These are phyloP conservation scores for Sabuloglossum arenarium DNA, from an alignment of 495 filamentous ascomycete species.

Conservation along the genomic window DNA sequence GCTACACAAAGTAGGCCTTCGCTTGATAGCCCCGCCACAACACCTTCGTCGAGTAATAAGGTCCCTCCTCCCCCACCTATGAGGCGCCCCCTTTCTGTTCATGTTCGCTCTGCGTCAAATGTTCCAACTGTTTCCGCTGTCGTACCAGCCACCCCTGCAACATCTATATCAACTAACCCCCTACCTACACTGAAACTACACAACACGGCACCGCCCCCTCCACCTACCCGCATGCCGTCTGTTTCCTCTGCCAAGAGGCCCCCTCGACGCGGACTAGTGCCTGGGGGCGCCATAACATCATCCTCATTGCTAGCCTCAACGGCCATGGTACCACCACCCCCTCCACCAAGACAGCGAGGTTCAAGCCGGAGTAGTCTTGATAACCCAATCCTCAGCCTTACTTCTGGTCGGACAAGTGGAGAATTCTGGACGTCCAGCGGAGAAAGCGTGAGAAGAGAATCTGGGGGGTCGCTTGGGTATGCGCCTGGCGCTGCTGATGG, in stretches of 20 bases:
- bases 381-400: neutral
- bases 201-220: conserved; percentile 19
- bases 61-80: conserved; percentile 1
- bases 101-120: neutral
- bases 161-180: conserved; percentile 6
- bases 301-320: neutral
- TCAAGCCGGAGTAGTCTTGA: conserved; percentile 28
- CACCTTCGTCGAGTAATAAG: neutral
- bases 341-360: conserved; percentile 36
- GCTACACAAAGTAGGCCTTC: neutral
- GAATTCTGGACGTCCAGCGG: neutral
- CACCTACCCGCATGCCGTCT: conserved; percentile 17
- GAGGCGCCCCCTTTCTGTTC: neutral
- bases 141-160: neutral
- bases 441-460: neutral
- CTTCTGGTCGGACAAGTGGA: neutral
- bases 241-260: conserved; percentile 11
- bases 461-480: neutral
- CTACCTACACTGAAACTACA: conserved; percentile 19
- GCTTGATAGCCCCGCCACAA: neutral
- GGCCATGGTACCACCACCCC: conserved; percentile 24
- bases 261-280: neutral
- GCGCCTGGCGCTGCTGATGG: neutral
- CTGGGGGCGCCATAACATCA: neutral
- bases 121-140: neutral